These are phyloP conservation scores for Apiotrichum mycotoxinovorans DNA, from an alignment of 1,284 basidiomycete species.

Conservation along the genomic window DNA sequence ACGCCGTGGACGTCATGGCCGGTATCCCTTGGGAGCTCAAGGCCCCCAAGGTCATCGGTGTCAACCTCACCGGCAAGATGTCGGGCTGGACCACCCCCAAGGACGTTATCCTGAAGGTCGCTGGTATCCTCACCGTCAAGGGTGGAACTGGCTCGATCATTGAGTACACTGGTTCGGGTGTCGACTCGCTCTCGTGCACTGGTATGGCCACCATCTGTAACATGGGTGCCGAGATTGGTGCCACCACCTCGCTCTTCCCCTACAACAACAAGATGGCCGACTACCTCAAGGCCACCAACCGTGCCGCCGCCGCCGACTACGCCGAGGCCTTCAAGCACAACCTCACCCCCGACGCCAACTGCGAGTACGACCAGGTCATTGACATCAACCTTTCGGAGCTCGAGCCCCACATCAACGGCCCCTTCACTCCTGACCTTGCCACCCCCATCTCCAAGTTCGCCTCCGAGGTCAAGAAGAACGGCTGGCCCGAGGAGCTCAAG, in stretches of 20 bases:
- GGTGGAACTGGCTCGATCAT: constrained; percentile 96
- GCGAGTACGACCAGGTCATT: constrained; percentile 92
- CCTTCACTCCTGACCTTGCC: constrained; percentile 93
- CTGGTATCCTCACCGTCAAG: constrained; percentile 95
- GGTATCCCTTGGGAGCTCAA: constrained; percentile 97
- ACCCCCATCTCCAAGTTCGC: constrained; percentile 96
- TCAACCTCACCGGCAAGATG: constrained; percentile 93
- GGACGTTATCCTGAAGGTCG: constrained; percentile 96
- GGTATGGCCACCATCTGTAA: constrained; percentile 98
- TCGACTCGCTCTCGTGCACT: constrained; percentile 93
- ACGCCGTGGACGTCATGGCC: constrained; percentile 99
- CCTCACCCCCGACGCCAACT: constrained; percentile 78
- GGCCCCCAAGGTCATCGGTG: constrained; percentile 98
- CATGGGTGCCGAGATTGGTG: constrained; percentile 99
- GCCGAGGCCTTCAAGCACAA: constrained; percentile 83
- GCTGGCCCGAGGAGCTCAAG: constrained; percentile 95
- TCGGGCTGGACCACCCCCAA: constrained; percentile 97
- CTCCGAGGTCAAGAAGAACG: constrained; percentile 86
- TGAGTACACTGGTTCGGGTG: constrained; percentile 89
- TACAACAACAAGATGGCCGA: constrained; percentile 92
- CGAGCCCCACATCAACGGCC: constrained; percentile 99
- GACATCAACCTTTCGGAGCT: constrained; percentile 95
- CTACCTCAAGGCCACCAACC: constrained; percentile 92
- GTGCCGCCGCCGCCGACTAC: constrained; percentile 81
- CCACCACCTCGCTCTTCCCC: constrained; percentile 97